phyloP scores from a whole-genome alignment of 306 rosid species.

The Morella rubra region DNA sequence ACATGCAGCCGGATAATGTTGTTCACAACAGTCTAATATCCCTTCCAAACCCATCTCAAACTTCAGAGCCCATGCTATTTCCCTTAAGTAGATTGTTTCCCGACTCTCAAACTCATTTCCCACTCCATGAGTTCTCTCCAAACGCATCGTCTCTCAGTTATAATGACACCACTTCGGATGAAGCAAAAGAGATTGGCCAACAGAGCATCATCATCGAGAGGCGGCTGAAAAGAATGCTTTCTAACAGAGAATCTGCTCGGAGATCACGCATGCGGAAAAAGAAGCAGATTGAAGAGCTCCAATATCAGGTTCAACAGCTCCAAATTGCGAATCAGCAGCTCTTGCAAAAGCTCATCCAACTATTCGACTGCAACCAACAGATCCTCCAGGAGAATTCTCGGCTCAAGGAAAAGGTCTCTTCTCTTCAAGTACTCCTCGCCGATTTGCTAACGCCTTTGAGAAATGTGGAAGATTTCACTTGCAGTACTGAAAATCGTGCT shows the following conservation, averaged over 20 bases:
- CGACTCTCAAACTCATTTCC: constrained; percentile 14
- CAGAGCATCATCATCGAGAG: constrained; percentile 17
- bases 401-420: constrained; percentile 47
- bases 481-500: constrained; percentile 14
- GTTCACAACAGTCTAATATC: background rate
- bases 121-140: constrained; percentile 25
- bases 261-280: constrained; percentile 46
- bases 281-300: constrained; percentile 44
- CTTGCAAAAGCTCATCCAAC: constrained; percentile 39
- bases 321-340: constrained; percentile 39
- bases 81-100: constrained; percentile 15
- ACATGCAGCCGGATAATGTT: constrained; percentile 17
- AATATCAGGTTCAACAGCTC: constrained; percentile 34
- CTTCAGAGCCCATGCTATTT: constrained; percentile 8
- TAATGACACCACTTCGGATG: constrained; percentile 25
- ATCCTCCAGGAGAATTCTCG: constrained; percentile 46
- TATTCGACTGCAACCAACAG: constrained; percentile 46
- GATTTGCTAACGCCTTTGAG: constrained; percentile 31
- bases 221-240: constrained; percentile 40
- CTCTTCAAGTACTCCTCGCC: constrained; percentile 37
- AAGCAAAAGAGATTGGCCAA: background rate
- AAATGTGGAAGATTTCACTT: constrained; percentile 24
- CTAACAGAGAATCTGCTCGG: constrained; percentile 45
- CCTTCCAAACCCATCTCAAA: constrained; percentile 12
- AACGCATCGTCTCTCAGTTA: constrained; percentile 16